These are phyloP conservation scores for Parietaria judaica DNA, from an alignment of 306 rosid species.

Conservation along the genomic window DNA sequence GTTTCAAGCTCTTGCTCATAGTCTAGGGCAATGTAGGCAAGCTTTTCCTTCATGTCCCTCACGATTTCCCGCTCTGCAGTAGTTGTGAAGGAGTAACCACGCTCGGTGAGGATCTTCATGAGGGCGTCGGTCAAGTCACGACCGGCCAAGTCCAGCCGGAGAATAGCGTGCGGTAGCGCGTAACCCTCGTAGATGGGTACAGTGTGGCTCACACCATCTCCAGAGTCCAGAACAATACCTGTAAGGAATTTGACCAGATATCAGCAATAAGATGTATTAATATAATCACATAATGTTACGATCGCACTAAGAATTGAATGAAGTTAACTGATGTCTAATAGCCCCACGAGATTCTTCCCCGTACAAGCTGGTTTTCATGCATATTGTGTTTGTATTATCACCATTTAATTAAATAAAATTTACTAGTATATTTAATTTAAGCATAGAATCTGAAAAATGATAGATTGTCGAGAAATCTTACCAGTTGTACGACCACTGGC, in stretches of 20 bases:
- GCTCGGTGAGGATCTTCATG: conserved; percentile 81
- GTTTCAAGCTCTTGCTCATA: conserved; percentile 87
- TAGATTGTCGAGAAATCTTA: conserved; percentile 18
- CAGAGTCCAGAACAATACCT: conserved; percentile 86
- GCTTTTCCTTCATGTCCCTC: conserved; percentile 81
- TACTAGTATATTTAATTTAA: too few species aligned
- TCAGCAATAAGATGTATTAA: not conserved
- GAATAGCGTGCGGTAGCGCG: conserved; percentile 83
- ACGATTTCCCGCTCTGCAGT: conserved; percentile 85
- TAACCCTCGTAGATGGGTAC: conserved; percentile 79
- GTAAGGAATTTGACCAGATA: conserved; percentile 6
- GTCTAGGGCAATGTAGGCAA: conserved; percentile 81
- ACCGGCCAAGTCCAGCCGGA: conserved; percentile 80
- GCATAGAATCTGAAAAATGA: not conserved
- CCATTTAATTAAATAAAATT: not conserved
- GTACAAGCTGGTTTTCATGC: too few species aligned
- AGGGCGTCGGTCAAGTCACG: conserved; percentile 85
- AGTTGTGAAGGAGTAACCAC: conserved; percentile 87
- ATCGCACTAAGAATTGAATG: too few species aligned
- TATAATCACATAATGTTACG: not conserved
- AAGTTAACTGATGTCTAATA: too few species aligned
- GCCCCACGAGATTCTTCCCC: not conserved
- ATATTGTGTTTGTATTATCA: too few species aligned
- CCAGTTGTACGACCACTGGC: conserved; percentile 96
- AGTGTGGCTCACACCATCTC: conserved; percentile 87